Base-by-base conservation (phyloP, 2,329 filamentous ascomycete species). In the Mollisia scopiformis region DNA sequence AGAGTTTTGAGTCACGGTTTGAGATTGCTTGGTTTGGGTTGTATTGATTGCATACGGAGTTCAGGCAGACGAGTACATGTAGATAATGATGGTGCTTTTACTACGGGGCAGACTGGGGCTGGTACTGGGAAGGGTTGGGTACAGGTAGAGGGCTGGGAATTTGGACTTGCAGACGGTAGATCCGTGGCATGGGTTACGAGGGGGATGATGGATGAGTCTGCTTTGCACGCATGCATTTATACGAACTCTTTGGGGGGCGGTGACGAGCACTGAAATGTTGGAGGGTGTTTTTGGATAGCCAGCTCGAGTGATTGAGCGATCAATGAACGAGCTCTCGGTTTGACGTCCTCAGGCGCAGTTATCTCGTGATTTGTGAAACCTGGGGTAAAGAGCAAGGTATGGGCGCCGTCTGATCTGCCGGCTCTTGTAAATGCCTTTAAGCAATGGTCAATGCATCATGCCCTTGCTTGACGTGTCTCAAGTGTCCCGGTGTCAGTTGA, bases 141-240 rank as follows among this genome's bases (percentile, higher is more conserved):
- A 21, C 14, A 28, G 55, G 57, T 57, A 54, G 39, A 55, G 47
- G 54, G 57, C 49, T 35, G 53, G 52, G 28, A 46, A 50, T 7
- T 50, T 60, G 55, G 53, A 53, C 63, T 51, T 63, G 64, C 62
- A 58, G 61, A 62, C 65, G 66, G 66, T 66, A 68, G 65, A 68
- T 41, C 63, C 66, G 66, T 60, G 65, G 46, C 63, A 64, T 55
- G 64, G 62, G 27, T 56, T 54, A 54, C 16, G n/a, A 19, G 4
- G 27, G 7, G 27, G 13, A 28, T 23, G 47, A 14, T 11, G 14
- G 30, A 19, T 8, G 13, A 4, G 27, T 51, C 49, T 51, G 49
- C 49, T 51, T 33, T n/a, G 19, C 16, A 21, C 16, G 28, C 30
- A 51, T 51, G 19, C 28, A 49, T 49, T 6, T 30, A 49, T 33